Evolutionary conservation across 2,329 filamentous ascomycete species (phyloP), one percentile per base, ranked within the genome.

Genomic region (Trichophyton simii): DNA sequence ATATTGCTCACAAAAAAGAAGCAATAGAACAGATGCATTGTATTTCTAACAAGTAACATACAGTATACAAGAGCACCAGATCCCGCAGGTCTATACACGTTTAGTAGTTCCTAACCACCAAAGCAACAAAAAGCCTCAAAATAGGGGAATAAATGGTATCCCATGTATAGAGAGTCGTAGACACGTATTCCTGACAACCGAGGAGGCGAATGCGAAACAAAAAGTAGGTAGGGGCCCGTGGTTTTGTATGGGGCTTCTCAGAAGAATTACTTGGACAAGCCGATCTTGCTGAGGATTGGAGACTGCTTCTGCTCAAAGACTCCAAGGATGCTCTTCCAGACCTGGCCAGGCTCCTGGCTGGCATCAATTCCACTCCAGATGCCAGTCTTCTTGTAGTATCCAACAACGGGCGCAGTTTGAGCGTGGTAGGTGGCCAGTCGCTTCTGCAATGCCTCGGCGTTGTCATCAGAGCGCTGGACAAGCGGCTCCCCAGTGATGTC

Each of bases 311-410:
- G 81, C 61, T 87, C 84, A 72, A 99, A 92, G 69, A 96, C 86
- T 70, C 85, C 84, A 65, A 97, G 80, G 75, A 99, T 80, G 75
- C 86, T 89, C 82, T 90, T 91, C 34, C 94, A 99, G 65, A 99
- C 94, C 76, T 91, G 87, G 57, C 89, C 89, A 20, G 94, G 94
- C 78, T 96, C 87, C 81, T 99, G 91, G 80, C 89, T 95, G 66
- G 94, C 94, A 75, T 99, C 94, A 70, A 99, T 84, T 65, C 88
- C 87, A 76, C 87, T 87, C 94, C 94, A 99, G 81, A 99, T 96
- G 68, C 91, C 91, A 58, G 89, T 95, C 78, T 91, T 90, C 79
- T 95, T 88, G 84, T 99, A 99, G 82, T 99, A 99, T 63, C 85
- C 82, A 65, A 96, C 91, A 58, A 99, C 94, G 20, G 94, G 94